A percentile compares a stretch with the other conserved stretches of the same genome.
These are phyloP conservation scores for Obelidium mucronatum DNA, from an alignment of 192 early-diverging fungal genomes.

Conservation along the genomic window DNA sequence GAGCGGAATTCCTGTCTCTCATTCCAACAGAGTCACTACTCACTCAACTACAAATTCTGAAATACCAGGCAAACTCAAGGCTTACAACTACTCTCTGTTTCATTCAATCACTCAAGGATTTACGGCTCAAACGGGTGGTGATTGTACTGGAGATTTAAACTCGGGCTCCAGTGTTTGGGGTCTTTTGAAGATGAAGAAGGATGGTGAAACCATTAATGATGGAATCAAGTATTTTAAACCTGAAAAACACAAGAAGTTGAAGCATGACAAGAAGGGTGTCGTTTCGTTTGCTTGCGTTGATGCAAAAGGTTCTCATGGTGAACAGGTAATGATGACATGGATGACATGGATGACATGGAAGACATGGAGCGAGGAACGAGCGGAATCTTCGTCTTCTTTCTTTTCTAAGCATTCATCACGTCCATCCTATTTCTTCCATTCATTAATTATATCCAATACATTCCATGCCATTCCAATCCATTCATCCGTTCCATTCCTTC, in stretches of 20 bases:
- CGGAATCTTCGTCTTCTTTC: background rate
- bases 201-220: background rate
- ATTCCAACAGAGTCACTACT: too few relatives aligned
- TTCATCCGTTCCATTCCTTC: too few relatives aligned
- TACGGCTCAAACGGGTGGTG: constrained; percentile 75
- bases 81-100: constrained; percentile 84
- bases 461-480: too few relatives aligned
- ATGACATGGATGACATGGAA: background rate
- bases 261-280: constrained; percentile 75
- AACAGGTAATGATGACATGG: background rate
- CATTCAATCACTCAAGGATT: constrained; percentile 85
- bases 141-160: constrained; percentile 72
- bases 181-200: background rate
- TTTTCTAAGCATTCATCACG: too few relatives aligned
- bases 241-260: constrained; percentile 81
- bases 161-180: constrained; percentile 59
- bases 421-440: background rate
- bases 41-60: too few relatives aligned
- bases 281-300: constrained; percentile 77
- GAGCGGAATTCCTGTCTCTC: too few relatives aligned
- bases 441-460: too few relatives aligned
- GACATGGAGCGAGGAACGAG: background rate
- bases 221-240: constrained; percentile 74
- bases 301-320: background rate
- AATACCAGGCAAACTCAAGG: constrained; percentile 72